phyloP scores from a whole-genome alignment of 345 rosid genomes.

The Euphorbia pulcherrima region DNA sequence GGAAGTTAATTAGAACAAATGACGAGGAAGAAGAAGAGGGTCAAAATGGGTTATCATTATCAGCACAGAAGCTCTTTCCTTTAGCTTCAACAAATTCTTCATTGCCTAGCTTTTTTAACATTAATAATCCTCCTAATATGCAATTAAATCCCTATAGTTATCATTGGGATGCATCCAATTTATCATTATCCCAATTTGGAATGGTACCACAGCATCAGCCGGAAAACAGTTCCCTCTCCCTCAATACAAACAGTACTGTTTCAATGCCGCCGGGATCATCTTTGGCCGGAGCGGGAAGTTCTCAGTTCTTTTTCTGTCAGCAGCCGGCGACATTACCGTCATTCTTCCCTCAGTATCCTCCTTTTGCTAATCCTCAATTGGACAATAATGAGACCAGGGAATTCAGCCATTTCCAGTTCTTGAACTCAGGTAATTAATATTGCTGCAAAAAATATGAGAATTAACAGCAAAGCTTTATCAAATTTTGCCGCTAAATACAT shows the following conservation, averaged over 20 bases:
- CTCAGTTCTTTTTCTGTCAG: slow-evolving; percentile 60
- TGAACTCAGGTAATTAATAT: slow-evolving; percentile 17
- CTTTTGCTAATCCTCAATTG: slow-evolving; percentile 24
- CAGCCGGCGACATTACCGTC: slow-evolving; percentile 54
- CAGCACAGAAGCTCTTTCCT: slow-evolving; percentile 49
- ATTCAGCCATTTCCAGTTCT: slow-evolving; percentile 20
- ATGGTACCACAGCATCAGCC: slow-evolving; percentile 44
- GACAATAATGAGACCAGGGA: slow-evolving; percentile 15
- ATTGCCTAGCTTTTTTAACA: slow-evolving; percentile 35
- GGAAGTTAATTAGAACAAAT: slow-evolving; percentile 52
- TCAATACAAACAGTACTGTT: slow-evolving; percentile 10
- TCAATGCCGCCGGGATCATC: slow-evolving; percentile 32
- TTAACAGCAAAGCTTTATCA: too few species aligned
- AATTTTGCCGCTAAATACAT: too few species aligned
- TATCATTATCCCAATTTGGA: slow-evolving; percentile 66
- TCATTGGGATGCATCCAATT: slow-evolving; percentile 61
- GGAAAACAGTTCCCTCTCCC: slow-evolving; percentile 30
- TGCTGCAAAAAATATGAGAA: too few species aligned
- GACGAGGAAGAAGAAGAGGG: slow-evolving; percentile 30
- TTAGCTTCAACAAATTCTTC: slow-evolving; percentile 31
- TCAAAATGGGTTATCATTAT: slow-evolving; percentile 34
- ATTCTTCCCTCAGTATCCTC: slow-evolving; percentile 51
- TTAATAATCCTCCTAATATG: slow-evolving; percentile 24
- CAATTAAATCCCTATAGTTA: slow-evolving; percentile 37
- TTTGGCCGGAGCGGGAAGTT: slow-evolving; percentile 32